These are phyloP conservation scores for Berberis thunbergii DNA, from an alignment of 164 flowering plant species.

Conservation along the genomic window DNA sequence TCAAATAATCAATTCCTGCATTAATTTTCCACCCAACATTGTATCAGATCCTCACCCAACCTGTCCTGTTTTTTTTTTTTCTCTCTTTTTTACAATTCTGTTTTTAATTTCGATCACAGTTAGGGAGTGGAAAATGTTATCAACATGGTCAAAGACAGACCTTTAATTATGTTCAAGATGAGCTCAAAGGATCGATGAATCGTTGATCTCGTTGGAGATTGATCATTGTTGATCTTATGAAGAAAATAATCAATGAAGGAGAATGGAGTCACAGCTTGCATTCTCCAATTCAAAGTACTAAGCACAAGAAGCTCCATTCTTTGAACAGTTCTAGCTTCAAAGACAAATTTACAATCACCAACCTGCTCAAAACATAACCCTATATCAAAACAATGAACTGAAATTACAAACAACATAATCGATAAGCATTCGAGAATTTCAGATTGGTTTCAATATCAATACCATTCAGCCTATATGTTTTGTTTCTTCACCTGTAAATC, in stretches of 20 bases:
- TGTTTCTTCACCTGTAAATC: conserved; percentile 63
- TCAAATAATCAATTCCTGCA: no score
- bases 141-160: conserved; percentile 14
- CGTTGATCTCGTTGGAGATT: conserved; percentile 15
- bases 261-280: conserved; percentile 73
- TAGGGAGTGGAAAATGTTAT: background rate
- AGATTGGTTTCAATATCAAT: conserved; percentile 9
- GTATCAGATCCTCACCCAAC: no score
- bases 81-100: no score
- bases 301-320: conserved; percentile 88
- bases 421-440: background rate
- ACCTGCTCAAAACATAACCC: conserved; percentile 27
- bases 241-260: conserved; percentile 63
- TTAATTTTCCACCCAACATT: no score
- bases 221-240: conserved; percentile 33
- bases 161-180: conserved; percentile 37
- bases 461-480: conserved; percentile 4
- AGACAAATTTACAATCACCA: conserved; percentile 50
- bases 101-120: no score
- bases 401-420: background rate
- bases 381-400: background rate
- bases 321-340: conserved; percentile 70
- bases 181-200: conserved; percentile 34
- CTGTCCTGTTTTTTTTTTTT: no score
- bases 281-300: conserved; percentile 73